Evolutionary conservation across 176 grass and related monocot species (phyloP).

Genomic region (Puya raimondii): DNA sequence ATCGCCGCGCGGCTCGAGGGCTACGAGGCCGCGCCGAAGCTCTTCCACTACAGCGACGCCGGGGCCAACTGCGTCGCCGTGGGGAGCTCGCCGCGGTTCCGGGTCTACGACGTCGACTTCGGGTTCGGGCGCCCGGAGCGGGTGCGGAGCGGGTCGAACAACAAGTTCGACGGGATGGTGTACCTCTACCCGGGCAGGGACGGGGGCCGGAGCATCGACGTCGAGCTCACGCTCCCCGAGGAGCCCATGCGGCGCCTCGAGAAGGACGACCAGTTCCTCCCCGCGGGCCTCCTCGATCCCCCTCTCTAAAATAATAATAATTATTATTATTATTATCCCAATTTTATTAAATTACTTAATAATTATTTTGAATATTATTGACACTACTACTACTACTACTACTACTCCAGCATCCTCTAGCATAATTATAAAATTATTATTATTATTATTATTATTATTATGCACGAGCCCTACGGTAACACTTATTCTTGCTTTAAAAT

Average conservation of each 20-base stretch:
- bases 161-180: conserved; percentile 98
- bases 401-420: too few species aligned
- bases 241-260: conserved; percentile 72
- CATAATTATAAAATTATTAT: too few species aligned
- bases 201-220: conserved; percentile 67
- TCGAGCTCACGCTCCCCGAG: conserved; percentile 70
- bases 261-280: conserved; percentile 54
- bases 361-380: too few species aligned
- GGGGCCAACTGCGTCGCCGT: conserved; percentile 91
- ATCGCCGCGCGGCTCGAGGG: conserved; percentile 56
- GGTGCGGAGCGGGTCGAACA: conserved; percentile 82
- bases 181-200: conserved; percentile 77
- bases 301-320: not conserved
- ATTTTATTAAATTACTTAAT: too few species aligned
- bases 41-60: conserved; percentile 93
- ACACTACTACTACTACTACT: too few species aligned
- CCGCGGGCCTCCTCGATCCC: not conserved
- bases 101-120: conserved; percentile 93
- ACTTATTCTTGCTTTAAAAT: too few species aligned
- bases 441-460: too few species aligned
- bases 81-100: conserved; percentile 84
- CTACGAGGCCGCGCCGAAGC: conserved; percentile 80
- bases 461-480: too few species aligned
- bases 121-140: conserved; percentile 72
- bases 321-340: too few species aligned